Percentiles rank a stretch among this genome's conserved stretches.
phyloP scores from a whole-genome alignment of 179 eudicot species.

The Kewa caespitosa region DNA sequence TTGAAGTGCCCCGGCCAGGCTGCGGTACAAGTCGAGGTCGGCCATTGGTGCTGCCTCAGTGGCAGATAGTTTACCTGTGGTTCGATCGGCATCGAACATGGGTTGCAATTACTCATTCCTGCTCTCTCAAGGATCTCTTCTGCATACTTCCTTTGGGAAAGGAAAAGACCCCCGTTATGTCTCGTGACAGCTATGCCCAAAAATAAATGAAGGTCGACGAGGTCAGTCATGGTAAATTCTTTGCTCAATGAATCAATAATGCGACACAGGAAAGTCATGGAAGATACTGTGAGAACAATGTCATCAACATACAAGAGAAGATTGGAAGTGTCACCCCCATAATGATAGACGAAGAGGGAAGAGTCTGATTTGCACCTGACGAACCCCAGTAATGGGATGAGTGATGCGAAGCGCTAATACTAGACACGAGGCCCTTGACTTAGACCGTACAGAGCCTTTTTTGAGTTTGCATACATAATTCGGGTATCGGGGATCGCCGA shows the following conservation, averaged over 20 bases:
- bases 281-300: neutral
- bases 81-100: neutral
- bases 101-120: neutral
- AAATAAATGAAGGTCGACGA: neutral
- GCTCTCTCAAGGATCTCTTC: neutral
- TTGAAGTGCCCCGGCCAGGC: neutral
- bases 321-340: neutral
- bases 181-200: neutral
- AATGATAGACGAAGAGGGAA: neutral
- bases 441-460: too few relatives aligned
- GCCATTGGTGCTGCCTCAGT: neutral
- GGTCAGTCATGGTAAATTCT: neutral
- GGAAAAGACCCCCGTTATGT: neutral
- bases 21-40: neutral
- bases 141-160: neutral
- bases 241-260: neutral
- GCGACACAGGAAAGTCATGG: neutral
- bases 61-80: neutral
- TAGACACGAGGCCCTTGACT: too few relatives aligned
- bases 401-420: neutral
- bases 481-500: too few relatives aligned
- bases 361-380: neutral
- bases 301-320: too few relatives aligned
- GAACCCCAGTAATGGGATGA: neutral
- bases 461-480: too few relatives aligned